Percentiles rank a stretch among this genome's conserved stretches.
Evolutionary conservation across 176 grass and related monocot genomes (phyloP).

Genomic region (Avena eriantha): DNA sequence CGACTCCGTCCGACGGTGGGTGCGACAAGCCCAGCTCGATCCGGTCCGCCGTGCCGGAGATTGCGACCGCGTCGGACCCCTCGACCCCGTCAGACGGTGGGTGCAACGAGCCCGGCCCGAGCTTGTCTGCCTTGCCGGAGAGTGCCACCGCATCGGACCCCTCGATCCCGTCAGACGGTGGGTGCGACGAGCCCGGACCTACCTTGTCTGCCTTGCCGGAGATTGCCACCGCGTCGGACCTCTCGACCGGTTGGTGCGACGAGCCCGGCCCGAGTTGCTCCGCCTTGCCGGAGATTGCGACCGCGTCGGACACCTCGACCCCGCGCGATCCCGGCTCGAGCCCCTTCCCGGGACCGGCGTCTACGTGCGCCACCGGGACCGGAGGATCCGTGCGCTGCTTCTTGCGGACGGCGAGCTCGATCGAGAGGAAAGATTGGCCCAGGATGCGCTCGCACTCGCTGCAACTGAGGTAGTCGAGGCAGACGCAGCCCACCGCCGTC

Average conservation of each 20-base stretch:
- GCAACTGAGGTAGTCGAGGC: slow-evolving; percentile 54
- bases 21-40: background rate
- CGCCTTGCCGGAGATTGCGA: background rate
- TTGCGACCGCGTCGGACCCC: background rate
- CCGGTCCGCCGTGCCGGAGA: background rate
- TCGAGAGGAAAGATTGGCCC: slow-evolving; percentile 39
- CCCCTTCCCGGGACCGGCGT: background rate
- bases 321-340: background rate
- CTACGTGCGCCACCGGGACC: background rate
- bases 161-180: background rate
- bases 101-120: background rate
- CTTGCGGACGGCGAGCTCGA: slow-evolving; percentile 39
- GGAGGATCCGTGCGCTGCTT: background rate
- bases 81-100: background rate
- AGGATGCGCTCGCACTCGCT: slow-evolving; percentile 53
- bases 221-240: background rate
- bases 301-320: background rate
- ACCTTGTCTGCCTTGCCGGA: background rate
- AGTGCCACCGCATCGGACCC: no score
- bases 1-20: background rate
- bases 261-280: background rate
- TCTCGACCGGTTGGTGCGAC: background rate
- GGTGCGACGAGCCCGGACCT: background rate
- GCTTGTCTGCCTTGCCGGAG: background rate
- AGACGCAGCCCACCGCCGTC: slow-evolving; percentile 42